phyloP scores from a whole-genome alignment of 2,329 filamentous ascomycete species.

The Emergomyces orientalis region DNA sequence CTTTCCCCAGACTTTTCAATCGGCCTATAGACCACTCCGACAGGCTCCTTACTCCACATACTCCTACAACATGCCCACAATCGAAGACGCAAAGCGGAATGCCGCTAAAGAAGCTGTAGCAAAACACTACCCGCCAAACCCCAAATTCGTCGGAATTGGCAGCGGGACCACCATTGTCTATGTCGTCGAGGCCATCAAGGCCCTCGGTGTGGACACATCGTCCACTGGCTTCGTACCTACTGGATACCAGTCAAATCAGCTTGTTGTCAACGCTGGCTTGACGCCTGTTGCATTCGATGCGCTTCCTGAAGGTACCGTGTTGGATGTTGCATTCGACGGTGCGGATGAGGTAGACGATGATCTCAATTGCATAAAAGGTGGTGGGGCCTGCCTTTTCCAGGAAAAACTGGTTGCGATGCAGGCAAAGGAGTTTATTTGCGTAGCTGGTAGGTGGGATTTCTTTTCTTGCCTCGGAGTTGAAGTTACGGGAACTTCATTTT shows the following conservation, averaged over 20 bases:
- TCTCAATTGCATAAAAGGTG: slow-evolving; percentile 94
- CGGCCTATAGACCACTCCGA: background rate
- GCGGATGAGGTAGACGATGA: slow-evolving; percentile 94
- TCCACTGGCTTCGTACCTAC: slow-evolving; percentile 83
- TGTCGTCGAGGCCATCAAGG: slow-evolving; percentile 56
- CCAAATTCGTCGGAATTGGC: slow-evolving; percentile 54
- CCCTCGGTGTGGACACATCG: slow-evolving; percentile 36
- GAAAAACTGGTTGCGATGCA: slow-evolving; percentile 89
- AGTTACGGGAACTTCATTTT: background rate
- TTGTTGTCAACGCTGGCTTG: slow-evolving; percentile 72
- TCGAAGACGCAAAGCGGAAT: slow-evolving; percentile 52
- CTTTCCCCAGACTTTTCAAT: background rate
- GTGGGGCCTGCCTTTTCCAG: slow-evolving; percentile 93
- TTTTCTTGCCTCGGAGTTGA: background rate
- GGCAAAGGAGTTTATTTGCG: slow-evolving; percentile 76
- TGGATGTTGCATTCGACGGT: slow-evolving; percentile 92
- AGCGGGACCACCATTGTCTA: slow-evolving; percentile 58
- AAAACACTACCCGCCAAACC: slow-evolving; percentile 50
- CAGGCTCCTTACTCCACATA: slow-evolving; percentile 10
- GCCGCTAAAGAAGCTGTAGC: slow-evolving; percentile 50
- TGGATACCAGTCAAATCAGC: slow-evolving; percentile 78
- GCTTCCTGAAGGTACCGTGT: slow-evolving; percentile 52
- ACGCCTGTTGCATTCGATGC: slow-evolving; percentile 69
- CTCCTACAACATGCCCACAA: slow-evolving; percentile 26
- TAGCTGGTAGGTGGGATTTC: slow-evolving; percentile 53